Evolutionary conservation across 345 rosid genomes (phyloP), one percentile per base, ranked within the genome.

Genomic region (Erucastrum elatum): DNA sequence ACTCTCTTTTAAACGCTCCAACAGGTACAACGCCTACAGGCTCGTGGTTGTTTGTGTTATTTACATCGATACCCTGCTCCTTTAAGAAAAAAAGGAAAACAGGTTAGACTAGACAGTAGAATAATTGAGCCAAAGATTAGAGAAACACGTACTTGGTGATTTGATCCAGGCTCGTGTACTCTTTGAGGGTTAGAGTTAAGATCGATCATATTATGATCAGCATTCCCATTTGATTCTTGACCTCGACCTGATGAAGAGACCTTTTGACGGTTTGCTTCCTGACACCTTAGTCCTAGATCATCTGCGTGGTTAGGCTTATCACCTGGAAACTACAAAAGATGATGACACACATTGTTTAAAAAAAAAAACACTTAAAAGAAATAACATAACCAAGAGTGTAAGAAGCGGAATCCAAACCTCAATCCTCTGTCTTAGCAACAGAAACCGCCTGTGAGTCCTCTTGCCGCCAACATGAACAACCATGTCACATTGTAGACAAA

Each of bases 401-500:
- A 64, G 44, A 15, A 64, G n/a, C 15, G 31, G 27, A 64, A 15
- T 4, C 27, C 73, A 9, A 75, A 91, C 96, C 96, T 89, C 88
- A 6, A 88, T 87, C 77, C 90, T 87, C 85, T 94, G 97, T 82
- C 96, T 88, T 29, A 90, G 68, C 25, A 92, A 68, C 44, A 90
- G 92, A 82, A 81, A 87, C 68, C 98, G 87, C 63, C 71, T 80
- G 66, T 92, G 96, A 2, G 85, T 89, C 84, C 93, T 85, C 84
- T 90, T 91, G 67, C 90, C 94, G 12, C 97, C 97, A 72, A 87
- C 90, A 85, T 89, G 98, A 59, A 92, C 96, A 66, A 83, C 82
- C 91, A 87, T 88, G 66, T 94, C 97, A 66, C 98, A 90, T 76
- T 90, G 90, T 80, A 94, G 82, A 81, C 94, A 94, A 71, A 90